phyloP scores from a whole-genome alignment of 164 flowering plant species.

The Chloranthus sessilifolius region DNA sequence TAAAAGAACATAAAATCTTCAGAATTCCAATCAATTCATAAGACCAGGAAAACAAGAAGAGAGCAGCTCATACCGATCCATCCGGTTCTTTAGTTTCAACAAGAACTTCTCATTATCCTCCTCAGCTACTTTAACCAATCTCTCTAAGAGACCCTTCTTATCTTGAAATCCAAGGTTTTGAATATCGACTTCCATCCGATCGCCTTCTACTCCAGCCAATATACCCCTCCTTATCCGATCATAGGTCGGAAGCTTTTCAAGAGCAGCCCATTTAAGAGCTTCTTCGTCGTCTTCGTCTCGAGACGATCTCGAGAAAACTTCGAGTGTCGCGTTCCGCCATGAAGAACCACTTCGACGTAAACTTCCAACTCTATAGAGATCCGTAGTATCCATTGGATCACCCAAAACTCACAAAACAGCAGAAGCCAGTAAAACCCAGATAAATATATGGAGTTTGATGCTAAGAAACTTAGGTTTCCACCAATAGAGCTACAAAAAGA shows the following conservation, averaged over 20 bases:
- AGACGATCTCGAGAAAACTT: conserved; percentile 13
- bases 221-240: conserved; percentile 17
- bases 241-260: conserved; percentile 21
- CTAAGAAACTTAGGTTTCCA: too few relatives aligned
- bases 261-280: conserved; percentile 22
- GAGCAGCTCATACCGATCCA: conserved; percentile 50
- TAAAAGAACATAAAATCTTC: too few relatives aligned
- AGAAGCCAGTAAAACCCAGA: too few relatives aligned
- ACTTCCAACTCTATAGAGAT: conserved; percentile 3
- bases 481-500: too few relatives aligned
- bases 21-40: background rate
- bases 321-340: conserved; percentile 4
- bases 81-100: conserved; percentile 57
- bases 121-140: conserved; percentile 67
- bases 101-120: conserved; percentile 92
- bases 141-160: conserved; percentile 60
- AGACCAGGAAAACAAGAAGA: conserved; percentile 10
- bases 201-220: conserved; percentile 1
- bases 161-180: conserved; percentile 51
- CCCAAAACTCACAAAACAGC: background rate
- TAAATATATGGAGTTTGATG: too few relatives aligned
- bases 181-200: conserved; percentile 65
- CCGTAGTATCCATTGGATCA: conserved; percentile 2
- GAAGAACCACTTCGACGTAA: conserved; percentile 4
- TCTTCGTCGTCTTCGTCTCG: conserved; percentile 20